phyloP scores from a whole-genome alignment of 495 filamentous ascomycete species.

The Monascus purpureus region DNA sequence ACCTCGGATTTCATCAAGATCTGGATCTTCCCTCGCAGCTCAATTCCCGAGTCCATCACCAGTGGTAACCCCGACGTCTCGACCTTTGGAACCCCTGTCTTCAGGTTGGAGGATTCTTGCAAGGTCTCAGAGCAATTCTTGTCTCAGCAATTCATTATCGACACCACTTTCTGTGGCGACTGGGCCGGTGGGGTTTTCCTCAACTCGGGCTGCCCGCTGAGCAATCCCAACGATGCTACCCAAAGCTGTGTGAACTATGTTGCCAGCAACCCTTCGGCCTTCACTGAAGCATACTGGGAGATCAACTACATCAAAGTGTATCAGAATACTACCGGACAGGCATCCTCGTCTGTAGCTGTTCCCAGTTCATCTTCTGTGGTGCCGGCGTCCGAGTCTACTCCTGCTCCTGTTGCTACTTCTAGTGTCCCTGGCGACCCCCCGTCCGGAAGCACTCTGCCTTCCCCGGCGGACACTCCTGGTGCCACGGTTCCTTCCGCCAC shows the following conservation, averaged over 20 bases:
- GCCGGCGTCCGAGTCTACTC: conserved; percentile 1
- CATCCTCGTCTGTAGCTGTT: neutral
- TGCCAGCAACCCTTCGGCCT: conserved; percentile 43
- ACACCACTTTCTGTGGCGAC: conserved; percentile 79
- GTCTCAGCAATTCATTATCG: conserved; percentile 61
- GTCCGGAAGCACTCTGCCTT: neutral
- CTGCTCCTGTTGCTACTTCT: conserved; percentile 1
- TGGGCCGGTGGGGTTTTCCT: conserved; percentile 59
- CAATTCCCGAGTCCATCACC: conserved; percentile 44
- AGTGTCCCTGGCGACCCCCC: neutral
- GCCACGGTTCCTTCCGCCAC: neutral
- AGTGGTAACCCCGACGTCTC: conserved; percentile 44
- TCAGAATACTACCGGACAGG: conserved; percentile 14
- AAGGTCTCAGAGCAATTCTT: conserved; percentile 52
- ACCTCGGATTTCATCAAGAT: conserved; percentile 50
- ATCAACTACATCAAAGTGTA: conserved; percentile 59
- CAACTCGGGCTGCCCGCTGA: conserved; percentile 23
- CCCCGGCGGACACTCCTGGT: conserved; percentile 1
- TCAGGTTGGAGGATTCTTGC: conserved; percentile 48
- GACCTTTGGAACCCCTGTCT: conserved; percentile 54
- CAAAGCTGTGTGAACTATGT: conserved; percentile 51
- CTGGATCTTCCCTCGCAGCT: conserved; percentile 60
- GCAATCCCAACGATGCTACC: conserved; percentile 19
- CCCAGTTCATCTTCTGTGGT: neutral
- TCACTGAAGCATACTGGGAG: conserved; percentile 53